Evolutionary conservation across 345 rosid species (phyloP), one percentile per base, ranked within the genome.

Genomic region (Erodium maritimum): DNA sequence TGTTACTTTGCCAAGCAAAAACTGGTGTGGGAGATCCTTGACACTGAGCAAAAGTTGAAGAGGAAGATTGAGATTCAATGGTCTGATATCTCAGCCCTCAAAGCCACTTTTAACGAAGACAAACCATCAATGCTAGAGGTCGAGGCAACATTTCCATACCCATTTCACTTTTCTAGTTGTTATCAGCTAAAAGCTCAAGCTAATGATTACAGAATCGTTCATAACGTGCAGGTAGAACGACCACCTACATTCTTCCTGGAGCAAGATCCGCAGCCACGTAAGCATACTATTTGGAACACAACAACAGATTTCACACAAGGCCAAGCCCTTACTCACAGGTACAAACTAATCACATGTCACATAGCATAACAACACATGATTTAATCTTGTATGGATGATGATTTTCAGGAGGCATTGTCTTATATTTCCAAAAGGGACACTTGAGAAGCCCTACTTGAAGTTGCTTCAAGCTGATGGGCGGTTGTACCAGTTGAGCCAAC

Each of bases 11-110:
- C 86, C 0, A 87, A 75, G 56, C 72, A 37, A 52, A 87, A 65
- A 65, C 56, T 87, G 67, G 79, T 87, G 0, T 87, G 97, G 97
- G 88, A 90, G 45, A 22, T 74, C 34, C 66, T 84, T 42, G 61
- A 65, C 16, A 10, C 57, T 0, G 64, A 61, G 3, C 65, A 72
- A 21, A 86, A 82, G 63, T 72, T 65, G 46, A 83, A 83, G 73
- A 59, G 63, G 34, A 78, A 74, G 69, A 61, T 79, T 46, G 77
- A 79, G 57, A 65, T 75, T 42, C 65, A 55, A 23, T 75, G 80
- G 82, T 53, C 23, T 21, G 70, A 75, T 46, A 67, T 78, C 25
- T 59, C 67, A 0, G 77, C 69, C 37, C 34, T 78, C 11, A 54
- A 56, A 50, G 69, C 67, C 63, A 37, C 25, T 14, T 25, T 65